A percentile compares a stretch with the other conserved stretches of the same genome.
phyloP scores from a whole-genome alignment of 2,329 filamentous ascomycete genomes.

The Pestalotiopsis sp. region DNA sequence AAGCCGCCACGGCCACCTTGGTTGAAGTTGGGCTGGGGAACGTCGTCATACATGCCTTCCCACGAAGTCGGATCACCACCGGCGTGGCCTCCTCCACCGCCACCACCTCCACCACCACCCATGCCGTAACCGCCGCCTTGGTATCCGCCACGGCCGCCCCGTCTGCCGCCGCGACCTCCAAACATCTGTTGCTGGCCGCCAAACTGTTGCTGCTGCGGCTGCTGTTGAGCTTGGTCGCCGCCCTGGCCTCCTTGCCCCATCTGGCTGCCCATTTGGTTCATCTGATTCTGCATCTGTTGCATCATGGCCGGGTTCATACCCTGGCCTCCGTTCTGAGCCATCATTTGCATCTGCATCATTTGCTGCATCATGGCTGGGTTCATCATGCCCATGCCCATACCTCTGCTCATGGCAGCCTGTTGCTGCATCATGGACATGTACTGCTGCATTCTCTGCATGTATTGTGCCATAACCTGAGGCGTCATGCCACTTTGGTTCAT shows the following conservation, averaged over 20 bases:
- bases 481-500: constrained; percentile 66
- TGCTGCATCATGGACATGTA: constrained; percentile 96
- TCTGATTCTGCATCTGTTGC: constrained; percentile 58
- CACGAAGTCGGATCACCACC: constrained; percentile 78
- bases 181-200: constrained; percentile 27
- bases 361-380: constrained; percentile 79
- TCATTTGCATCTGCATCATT: constrained; percentile 74
- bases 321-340: constrained; percentile 39
- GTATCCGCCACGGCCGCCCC: constrained; percentile 19
- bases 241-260: constrained; percentile 38
- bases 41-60: constrained; percentile 99
- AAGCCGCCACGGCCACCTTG: constrained; percentile 46
- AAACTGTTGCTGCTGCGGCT: neutral
- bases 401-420: constrained; percentile 82
- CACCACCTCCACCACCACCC: constrained; percentile 38
- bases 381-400: constrained; percentile 63
- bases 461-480: constrained; percentile 96
- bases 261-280: constrained; percentile 39
- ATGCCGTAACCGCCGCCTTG: constrained; percentile 27
- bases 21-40: constrained; percentile 75
- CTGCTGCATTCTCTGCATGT: constrained; percentile 98
- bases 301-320: constrained; percentile 57
- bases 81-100: constrained; percentile 45
- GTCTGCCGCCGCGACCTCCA: constrained; percentile 30
- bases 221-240: constrained; percentile 27